phyloP scores from a whole-genome alignment of 1,284 basidiomycete genomes.

The Trichosporon sp. region DNA sequence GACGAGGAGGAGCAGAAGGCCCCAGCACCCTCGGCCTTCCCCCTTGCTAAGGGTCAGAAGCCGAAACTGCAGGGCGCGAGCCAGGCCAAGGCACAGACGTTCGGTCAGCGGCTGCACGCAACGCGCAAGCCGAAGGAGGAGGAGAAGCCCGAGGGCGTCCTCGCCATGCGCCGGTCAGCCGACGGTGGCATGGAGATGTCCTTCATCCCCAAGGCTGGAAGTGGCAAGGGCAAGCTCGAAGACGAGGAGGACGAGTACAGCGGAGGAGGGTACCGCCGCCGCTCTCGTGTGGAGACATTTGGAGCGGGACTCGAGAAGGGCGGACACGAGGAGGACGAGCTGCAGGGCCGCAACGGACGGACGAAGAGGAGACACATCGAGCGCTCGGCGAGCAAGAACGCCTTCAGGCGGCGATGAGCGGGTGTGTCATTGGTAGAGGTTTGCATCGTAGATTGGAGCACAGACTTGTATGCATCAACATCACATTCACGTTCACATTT shows the following conservation, averaged over 20 bases:
- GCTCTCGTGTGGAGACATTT: conserved; percentile 62
- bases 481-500: no score
- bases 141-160: conserved; percentile 28
- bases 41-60: conserved; percentile 17
- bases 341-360: conserved; percentile 55
- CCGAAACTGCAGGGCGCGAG: conserved; percentile 35
- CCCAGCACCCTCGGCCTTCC: conserved; percentile 19
- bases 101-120: conserved; percentile 45
- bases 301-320: conserved; percentile 81
- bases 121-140: conserved; percentile 18
- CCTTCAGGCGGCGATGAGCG: conserved; percentile 54
- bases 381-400: conserved; percentile 80
- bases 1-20: conserved; percentile 49
- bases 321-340: conserved; percentile 53
- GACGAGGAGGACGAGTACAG: conserved; percentile 39
- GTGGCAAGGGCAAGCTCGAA: conserved; percentile 11
- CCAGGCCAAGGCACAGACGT: conserved; percentile 31
- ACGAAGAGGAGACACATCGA: conserved; percentile 64
- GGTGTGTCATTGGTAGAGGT: not conserved
- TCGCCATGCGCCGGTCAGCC: conserved; percentile 39
- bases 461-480: not conserved
- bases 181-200: conserved; percentile 54
- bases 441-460: no score
- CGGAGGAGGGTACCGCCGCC: conserved; percentile 46
- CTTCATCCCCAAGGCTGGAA: conserved; percentile 45